These are phyloP conservation scores for Pseudomassariella vexata DNA, from an alignment of 2,329 filamentous ascomycete species.

Conservation along the genomic window DNA sequence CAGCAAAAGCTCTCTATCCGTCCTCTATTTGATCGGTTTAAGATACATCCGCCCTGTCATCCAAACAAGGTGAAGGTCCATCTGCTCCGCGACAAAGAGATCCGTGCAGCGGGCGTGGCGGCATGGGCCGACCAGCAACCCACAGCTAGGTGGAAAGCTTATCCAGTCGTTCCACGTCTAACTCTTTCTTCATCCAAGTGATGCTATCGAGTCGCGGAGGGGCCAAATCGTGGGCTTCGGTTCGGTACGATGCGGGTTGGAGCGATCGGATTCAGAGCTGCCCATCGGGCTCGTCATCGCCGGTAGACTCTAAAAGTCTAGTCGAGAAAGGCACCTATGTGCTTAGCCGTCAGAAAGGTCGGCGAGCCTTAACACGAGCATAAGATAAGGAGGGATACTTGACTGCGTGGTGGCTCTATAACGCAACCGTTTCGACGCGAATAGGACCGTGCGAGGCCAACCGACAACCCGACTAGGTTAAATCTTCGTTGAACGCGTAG, in stretches of 20 bases:
- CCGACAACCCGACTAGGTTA: too few species aligned
- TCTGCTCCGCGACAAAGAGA: constrained; percentile 29
- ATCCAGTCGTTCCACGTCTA: constrained; percentile 23
- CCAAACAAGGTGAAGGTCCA: constrained; percentile 35
- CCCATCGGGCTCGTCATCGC: too few species aligned
- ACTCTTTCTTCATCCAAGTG: constrained; percentile 21
- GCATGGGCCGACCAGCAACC: constrained; percentile 26
- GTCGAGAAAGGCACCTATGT: too few species aligned
- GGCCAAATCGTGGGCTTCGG: constrained; percentile 20
- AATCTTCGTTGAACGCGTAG: too few species aligned
- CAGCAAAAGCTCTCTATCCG: too few species aligned
- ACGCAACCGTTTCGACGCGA: too few species aligned
- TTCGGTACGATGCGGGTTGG: constrained; percentile 25
- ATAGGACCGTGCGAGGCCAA: too few species aligned
- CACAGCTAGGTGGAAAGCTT: constrained; percentile 12
- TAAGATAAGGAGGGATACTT: too few species aligned
- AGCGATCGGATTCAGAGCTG: constrained; percentile 9
- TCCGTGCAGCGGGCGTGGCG: constrained; percentile 30
- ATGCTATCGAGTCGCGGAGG: constrained; percentile 10
- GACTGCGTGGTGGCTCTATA: too few species aligned
- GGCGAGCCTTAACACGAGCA: too few species aligned
- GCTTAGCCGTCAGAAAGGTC: too few species aligned
- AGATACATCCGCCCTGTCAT: constrained; percentile 29
- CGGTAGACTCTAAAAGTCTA: too few species aligned
- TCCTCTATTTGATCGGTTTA: constrained; percentile 34